Conservation (phyloP, 2,329 filamentous ascomycete genomes). For the Hypoxylon sp. region DNA sequence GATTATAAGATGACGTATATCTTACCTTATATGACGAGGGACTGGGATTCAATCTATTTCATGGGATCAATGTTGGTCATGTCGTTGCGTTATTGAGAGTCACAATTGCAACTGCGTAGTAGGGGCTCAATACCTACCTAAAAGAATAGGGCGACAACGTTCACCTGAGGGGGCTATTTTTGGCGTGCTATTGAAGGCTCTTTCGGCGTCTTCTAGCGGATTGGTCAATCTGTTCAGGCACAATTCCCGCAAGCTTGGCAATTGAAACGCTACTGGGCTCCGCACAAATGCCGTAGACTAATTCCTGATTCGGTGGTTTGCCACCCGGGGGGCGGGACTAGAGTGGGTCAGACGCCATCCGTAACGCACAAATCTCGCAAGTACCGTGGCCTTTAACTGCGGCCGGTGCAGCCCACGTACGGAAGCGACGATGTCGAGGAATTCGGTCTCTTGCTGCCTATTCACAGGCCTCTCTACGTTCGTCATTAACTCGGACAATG, state of each 20-base stretch:
- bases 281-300: slow-evolving; percentile 13
- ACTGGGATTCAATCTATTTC: not conserved
- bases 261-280: too few relatives aligned
- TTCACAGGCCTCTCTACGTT: not conserved
- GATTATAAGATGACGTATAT: too few relatives aligned
- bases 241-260: slow-evolving; percentile 9
- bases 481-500: not conserved
- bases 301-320: not conserved
- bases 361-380: slow-evolving; percentile 15
- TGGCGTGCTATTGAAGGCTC: not conserved
- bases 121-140: too few relatives aligned
- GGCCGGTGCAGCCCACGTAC: not conserved
- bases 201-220: not conserved
- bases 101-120: not conserved
- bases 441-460: not conserved
- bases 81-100: not conserved
- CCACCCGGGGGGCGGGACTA: slow-evolving; percentile 5
- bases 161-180: slow-evolving; percentile 5
- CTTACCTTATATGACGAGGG: too few relatives aligned
- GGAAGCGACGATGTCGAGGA: not conserved
- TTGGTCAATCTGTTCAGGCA: not conserved
- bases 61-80: not conserved
- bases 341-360: slow-evolving; percentile 14
- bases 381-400: not conserved
- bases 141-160: slow-evolving; percentile 2